Base-by-base conservation (phyloP, 2,329 filamentous ascomycete genomes). In the Geosmithia morbida region DNA sequence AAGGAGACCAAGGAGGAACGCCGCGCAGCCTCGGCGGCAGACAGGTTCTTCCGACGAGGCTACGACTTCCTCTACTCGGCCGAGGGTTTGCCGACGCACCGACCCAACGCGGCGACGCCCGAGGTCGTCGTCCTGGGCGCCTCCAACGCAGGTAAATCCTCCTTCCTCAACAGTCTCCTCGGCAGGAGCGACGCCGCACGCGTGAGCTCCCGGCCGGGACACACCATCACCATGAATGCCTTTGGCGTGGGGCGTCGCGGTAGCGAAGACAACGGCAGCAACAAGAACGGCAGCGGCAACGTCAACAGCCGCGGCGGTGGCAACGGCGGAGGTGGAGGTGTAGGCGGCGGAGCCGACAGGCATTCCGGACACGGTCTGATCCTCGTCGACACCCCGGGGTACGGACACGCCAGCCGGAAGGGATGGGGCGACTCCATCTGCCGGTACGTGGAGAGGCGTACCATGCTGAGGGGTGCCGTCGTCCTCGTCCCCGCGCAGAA, bases 91-190 rank as follows among this genome's bases (percentile, higher is more conserved):
- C 65, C 69, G 47, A 57, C 73, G 55, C 66, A 79, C 50, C 66
- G 65, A 29, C 57, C 66, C 54, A 79, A 79, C 58, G 67, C 67
- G 20, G 65, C 66, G 51, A 62, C 70, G 3, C 76, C 76, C 43
- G 76, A 80, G 53, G 75, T 94, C 46, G 83, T 86, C 58, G 74
- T 94, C 43, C 78, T 94, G 39, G 87, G 87, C 42, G 87, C 89
- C 56, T 88, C 87, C 53, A 94, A 94, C 59, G 87, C 88, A 41
- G 87, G 87, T 58, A 94, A 94, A 62, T 92, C 86, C 2, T 87
- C 86, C 16, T 84, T 94, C 54, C 81, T 94, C 65, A 94, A 94
- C 58, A 83, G 84, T 17, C 74, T 94, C 33, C 77, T 82, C 2
- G 81, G 81, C 33, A 53, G 56, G 2, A 51, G 55, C 20, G 56